Evolutionary conservation across 768 basidiomycete species (phyloP).

Genomic region (Lentinula detonsa): DNA sequence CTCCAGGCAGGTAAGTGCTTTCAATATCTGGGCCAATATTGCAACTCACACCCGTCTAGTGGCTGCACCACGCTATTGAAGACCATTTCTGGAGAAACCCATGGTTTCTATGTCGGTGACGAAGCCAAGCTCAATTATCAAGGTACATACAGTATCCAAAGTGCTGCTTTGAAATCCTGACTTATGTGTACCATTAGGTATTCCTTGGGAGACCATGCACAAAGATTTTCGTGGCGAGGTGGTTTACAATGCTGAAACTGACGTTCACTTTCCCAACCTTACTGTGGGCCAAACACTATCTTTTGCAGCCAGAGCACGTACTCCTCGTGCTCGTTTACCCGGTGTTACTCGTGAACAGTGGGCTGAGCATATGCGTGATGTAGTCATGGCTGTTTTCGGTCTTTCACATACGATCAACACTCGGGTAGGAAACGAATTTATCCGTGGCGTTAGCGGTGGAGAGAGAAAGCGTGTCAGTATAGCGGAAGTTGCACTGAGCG

Average conservation of each 20-base stretch:
- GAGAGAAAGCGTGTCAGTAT: conserved; percentile 61
- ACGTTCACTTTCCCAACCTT: conserved; percentile 46
- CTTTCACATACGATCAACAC: conserved; percentile 55
- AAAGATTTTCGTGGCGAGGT: conserved; percentile 43
- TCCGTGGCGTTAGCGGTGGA: conserved; percentile 50
- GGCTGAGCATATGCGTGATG: conserved; percentile 30
- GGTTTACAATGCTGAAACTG: conserved; percentile 34
- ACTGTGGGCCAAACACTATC: conserved; percentile 40
- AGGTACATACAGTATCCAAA: not conserved
- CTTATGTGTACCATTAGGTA: conserved; percentile 20
- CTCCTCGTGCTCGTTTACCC: conserved; percentile 27
- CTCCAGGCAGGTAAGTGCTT: conserved; percentile 25
- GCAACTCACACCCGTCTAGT: conserved; percentile 3
- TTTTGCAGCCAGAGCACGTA: conserved; percentile 48
- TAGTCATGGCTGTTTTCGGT: conserved; percentile 53
- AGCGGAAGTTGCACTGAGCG: conserved; percentile 39
- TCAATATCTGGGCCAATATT: not conserved
- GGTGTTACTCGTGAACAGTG: conserved; percentile 26
- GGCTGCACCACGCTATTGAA: conserved; percentile 47
- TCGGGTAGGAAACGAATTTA: conserved; percentile 54
- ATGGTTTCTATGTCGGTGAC: conserved; percentile 18
- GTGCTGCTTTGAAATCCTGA: not conserved
- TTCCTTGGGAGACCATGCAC: conserved; percentile 35
- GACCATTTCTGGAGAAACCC: conserved; percentile 34
- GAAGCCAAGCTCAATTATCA: conserved; percentile 5